Evolutionary conservation across 169 alveolate genomes (phyloP).

Genomic region (Toxoplasma gondii): DNA sequence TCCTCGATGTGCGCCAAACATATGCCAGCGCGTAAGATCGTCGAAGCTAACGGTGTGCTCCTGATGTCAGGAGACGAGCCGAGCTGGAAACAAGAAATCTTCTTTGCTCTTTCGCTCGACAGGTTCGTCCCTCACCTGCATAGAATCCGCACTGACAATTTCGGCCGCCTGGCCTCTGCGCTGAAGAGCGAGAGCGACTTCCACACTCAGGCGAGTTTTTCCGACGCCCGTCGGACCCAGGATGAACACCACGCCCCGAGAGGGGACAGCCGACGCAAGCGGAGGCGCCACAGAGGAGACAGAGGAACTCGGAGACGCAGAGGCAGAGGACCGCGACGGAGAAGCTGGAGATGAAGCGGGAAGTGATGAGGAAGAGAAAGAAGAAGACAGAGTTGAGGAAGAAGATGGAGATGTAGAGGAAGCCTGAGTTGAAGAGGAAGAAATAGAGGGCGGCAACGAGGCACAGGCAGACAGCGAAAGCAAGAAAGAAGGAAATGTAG

Average conservation of each 20-base stretch:
- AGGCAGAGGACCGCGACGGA: neutral
- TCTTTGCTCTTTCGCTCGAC: too few species aligned
- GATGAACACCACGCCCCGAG: constrained; percentile 34
- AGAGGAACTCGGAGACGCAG: neutral
- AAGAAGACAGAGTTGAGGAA: neutral
- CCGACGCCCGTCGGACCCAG: constrained; percentile 69
- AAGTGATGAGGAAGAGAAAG: neutral
- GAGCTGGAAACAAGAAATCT: too few species aligned
- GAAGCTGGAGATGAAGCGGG: neutral
- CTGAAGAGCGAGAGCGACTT: constrained; percentile 20
- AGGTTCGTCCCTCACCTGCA: constrained; percentile 43
- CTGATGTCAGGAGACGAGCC: too few species aligned
- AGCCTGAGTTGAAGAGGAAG: too few species aligned
- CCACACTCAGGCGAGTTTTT: constrained; percentile 48
- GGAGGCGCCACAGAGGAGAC: neutral
- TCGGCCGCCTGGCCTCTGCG: constrained; percentile 41
- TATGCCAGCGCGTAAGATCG: too few species aligned
- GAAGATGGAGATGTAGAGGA: too few species aligned
- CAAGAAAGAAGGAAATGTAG: too few species aligned
- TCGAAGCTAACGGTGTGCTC: too few species aligned
- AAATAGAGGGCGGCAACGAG: too few species aligned
- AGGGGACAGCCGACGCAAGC: neutral
- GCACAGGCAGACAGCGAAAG: too few species aligned
- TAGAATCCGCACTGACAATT: constrained; percentile 64
- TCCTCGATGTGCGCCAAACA: too few species aligned